Conservation (phyloP, 1,284 basidiomycete species). For the Naganishia sp. region DNA sequence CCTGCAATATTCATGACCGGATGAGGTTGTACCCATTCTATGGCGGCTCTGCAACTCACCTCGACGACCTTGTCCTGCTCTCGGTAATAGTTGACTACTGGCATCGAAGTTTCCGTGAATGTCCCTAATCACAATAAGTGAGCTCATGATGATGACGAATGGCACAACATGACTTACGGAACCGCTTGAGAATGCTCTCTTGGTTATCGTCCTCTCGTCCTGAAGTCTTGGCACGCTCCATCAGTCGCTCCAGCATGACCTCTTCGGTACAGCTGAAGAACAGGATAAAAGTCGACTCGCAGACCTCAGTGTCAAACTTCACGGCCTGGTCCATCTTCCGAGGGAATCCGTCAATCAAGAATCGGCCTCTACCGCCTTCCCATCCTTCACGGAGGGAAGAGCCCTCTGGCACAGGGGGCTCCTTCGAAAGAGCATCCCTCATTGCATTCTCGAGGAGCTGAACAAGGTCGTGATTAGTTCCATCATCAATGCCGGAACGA, state of each 20-base stretch:
- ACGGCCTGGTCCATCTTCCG: conserved; percentile 97
- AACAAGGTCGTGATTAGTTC: neutral
- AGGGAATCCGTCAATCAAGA: conserved; percentile 97
- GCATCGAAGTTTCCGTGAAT: conserved; percentile 91
- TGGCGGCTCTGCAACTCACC: conserved; percentile 57
- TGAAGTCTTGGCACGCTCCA: conserved; percentile 89
- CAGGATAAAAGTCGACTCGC: conserved; percentile 74
- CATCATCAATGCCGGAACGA: too few species aligned
- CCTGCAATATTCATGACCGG: conserved; percentile 55
- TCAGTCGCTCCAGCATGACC: conserved; percentile 80
- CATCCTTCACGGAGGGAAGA: conserved; percentile 58
- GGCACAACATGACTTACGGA: conserved; percentile 63
- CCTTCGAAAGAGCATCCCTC: conserved; percentile 61
- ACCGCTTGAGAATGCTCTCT: conserved; percentile 95
- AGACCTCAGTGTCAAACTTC: conserved; percentile 86
- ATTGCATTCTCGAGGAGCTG: conserved; percentile 90
- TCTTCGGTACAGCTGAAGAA: conserved; percentile 89
- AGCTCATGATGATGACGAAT: neutral
- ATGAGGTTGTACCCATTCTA: conserved; percentile 6
- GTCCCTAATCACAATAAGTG: conserved; percentile 61
- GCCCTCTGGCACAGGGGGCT: conserved; percentile 40
- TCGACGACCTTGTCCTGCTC: conserved; percentile 72
- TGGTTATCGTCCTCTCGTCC: conserved; percentile 94
- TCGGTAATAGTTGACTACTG: conserved; percentile 86
- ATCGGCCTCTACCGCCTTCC: conserved; percentile 74